Conservation (phyloP, 805 yeast species). For the Zygotorulaspora chibaensis region DNA sequence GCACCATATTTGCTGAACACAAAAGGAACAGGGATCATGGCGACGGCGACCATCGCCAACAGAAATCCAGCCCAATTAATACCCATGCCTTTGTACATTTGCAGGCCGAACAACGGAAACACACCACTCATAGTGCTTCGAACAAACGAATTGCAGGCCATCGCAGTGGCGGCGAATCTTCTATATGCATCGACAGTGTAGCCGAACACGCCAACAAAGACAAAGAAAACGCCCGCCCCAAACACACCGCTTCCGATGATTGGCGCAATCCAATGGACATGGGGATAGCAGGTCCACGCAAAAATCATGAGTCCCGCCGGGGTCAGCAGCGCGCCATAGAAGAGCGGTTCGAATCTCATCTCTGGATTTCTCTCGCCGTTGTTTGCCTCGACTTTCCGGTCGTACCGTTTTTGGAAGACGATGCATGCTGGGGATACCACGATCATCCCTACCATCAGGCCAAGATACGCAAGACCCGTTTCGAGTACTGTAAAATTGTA, state of each 20-base stretch:
- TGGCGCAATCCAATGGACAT: constrained; percentile 72
- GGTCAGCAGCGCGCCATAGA: constrained; percentile 59
- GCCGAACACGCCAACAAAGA: constrained; percentile 62
- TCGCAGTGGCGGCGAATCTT: constrained; percentile 48
- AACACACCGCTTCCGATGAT: constrained; percentile 67
- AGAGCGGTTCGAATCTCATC: constrained; percentile 52
- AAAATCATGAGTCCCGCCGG: constrained; percentile 70
- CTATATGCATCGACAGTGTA: constrained; percentile 64
- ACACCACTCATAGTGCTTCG: constrained; percentile 53
- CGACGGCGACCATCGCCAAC: constrained; percentile 46
- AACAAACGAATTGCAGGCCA: constrained; percentile 49
- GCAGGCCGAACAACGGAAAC: constrained; percentile 54
- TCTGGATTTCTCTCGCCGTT: constrained; percentile 56
- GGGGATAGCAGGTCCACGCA: constrained; percentile 62
- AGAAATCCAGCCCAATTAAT: constrained; percentile 56
- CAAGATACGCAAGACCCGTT: constrained; percentile 62
- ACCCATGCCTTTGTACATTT: constrained; percentile 52
- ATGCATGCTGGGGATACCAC: constrained; percentile 44
- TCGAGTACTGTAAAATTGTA: constrained; percentile 50
- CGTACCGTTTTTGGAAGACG: constrained; percentile 41
- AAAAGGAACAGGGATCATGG: constrained; percentile 53
- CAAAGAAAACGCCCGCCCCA: constrained; percentile 63
- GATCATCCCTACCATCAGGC: constrained; percentile 50
- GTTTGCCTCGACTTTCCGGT: constrained; percentile 42
- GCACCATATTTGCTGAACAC: constrained; percentile 49